Evolutionary conservation across 176 grass and related monocot species (phyloP), one percentile per base, ranked within the genome.

Genomic region (Rhipidocladum racemiflorum): DNA sequence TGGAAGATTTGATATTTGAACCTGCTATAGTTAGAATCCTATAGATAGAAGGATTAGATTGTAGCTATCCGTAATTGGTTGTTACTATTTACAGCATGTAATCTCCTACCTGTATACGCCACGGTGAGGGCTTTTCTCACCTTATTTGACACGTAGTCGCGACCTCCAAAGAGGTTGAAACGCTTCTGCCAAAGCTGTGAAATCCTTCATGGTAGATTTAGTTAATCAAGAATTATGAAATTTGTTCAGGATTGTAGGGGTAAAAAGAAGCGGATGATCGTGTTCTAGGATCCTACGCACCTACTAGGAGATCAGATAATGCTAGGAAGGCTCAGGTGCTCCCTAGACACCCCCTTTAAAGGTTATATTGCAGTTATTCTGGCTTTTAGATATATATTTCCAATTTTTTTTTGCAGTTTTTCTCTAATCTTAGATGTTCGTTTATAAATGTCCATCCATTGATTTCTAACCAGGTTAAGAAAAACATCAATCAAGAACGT

Each of bases 391-490:
- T 69, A 27, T 69, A 42, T 65, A 27, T 69, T 69, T 12, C 39
- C 6, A 69, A 45, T 9, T 16, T 69, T 45, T 9, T 27, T 69
- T 43, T 27, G n/a, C 5, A 25, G 39, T 44, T 69, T 44, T 69
- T n/a, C 23, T 4, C 67, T 25, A 69, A 69, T 44, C 5, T 46
- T 15, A 24, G 11, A 14, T 44, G 12, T 23, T 69, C 15, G 23
- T 44, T 69, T 40, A 69, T 44, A 15, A 10, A 20, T 44, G 13
- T 27, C 8, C 6, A 46, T 70, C 42, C 42, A 60, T 59, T 12
- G 8, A 61, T 76, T 76, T 60, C 36, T 76, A 60, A 39, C 54
- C 15, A 76, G 23, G 36, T 76, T 76, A 60, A 61, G 35, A 76
- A 76, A 42, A 18, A 16, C 8, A 43, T 17, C 7, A 5, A 40